Base-by-base conservation (phyloP, 352 stramenopile species). In the Thalassiosira livingstoniorum region DNA sequence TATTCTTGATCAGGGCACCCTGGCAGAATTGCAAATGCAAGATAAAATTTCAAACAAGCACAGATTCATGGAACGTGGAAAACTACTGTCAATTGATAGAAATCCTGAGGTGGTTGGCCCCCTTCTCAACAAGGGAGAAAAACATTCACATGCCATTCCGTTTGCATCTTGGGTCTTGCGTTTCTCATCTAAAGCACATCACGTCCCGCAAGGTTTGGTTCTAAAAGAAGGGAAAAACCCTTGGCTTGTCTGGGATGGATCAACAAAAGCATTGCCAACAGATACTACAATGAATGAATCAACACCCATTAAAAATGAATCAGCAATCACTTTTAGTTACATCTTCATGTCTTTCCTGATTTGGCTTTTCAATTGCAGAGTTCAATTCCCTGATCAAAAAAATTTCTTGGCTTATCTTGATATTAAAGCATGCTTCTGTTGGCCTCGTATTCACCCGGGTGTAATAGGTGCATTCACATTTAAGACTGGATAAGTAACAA, bases 101-200 rank as follows among this genome's bases (percentile, higher is more conserved):
- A n/a, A n/a, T n/a, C n/a, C n/a, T n/a, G n/a, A n/a, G n/a, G n/a
- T n/a, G n/a, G n/a, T n/a, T n/a, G n/a, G n/a, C n/a, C n/a, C n/a
- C n/a, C n/a, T n/a, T n/a, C n/a, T n/a, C n/a, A 69, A 69, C 15
- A 69, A 69, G 37, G 61, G 54, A n/a, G 61, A 69, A 13, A 37
- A 34, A 13, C 23, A 57, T 10, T 55, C 32, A n/a, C 61, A 69
- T 57, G 18, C 54, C 1, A 18, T 69, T 31, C 34, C 61, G 1
- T 35, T 68, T 23, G 1, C n/a, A 23, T 7, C 1, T 23, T 68
- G 60, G 60, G 27, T 68, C 2, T 11, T 51, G 4, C 21, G 53
- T 53, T 68, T 68, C 31, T 68, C 60, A 2, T 35, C 60, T 10
- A 53, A 54, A 10, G 32, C 53, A 25, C 25, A 37, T 27, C 42